A percentile compares a stretch with the other conserved stretches of the same genome.
phyloP scores from a whole-genome alignment of 2,329 filamentous ascomycete species.

The Penicillium olsonii region DNA sequence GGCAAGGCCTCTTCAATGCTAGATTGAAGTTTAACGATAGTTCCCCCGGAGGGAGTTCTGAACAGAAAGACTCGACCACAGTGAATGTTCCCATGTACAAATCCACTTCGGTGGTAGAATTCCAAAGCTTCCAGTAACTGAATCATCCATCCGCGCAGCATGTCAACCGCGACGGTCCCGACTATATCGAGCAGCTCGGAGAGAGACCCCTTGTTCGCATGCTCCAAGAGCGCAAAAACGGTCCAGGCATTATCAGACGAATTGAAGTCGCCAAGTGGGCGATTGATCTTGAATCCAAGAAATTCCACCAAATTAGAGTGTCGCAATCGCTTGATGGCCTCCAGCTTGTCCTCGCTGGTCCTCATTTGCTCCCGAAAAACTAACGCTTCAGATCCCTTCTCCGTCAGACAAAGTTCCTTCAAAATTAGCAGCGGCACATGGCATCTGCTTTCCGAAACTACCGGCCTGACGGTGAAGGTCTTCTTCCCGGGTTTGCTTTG shows the following conservation, averaged over 20 bases:
- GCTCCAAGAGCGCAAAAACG: slow-evolving; percentile 72
- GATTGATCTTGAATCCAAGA: slow-evolving; percentile 78
- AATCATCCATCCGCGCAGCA: slow-evolving; percentile 85
- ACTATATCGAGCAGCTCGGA: slow-evolving; percentile 79
- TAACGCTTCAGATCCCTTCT: slow-evolving; percentile 58
- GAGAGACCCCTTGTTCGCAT: slow-evolving; percentile 79
- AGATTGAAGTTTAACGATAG: slow-evolving; percentile 59
- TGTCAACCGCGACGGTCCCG: slow-evolving; percentile 70
- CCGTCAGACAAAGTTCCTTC: slow-evolving; percentile 67
- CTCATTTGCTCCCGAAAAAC: slow-evolving; percentile 76
- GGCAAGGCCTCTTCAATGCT: slow-evolving; percentile 54
- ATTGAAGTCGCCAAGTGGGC: slow-evolving; percentile 44
- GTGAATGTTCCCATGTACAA: slow-evolving; percentile 83
- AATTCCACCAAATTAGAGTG: slow-evolving; percentile 78
- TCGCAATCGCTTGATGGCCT: slow-evolving; percentile 70
- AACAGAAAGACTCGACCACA: slow-evolving; percentile 77
- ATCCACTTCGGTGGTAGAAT: slow-evolving; percentile 80
- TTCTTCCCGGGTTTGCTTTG: slow-evolving; percentile 66
- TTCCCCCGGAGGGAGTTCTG: slow-evolving; percentile 66
- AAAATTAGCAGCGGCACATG: slow-evolving; percentile 67
- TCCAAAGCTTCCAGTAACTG: slow-evolving; percentile 86
- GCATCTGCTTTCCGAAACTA: slow-evolving; percentile 57
- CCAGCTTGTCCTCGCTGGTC: slow-evolving; percentile 73
- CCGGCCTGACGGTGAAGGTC: slow-evolving; percentile 68
- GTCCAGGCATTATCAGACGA: slow-evolving; percentile 60